Evolutionary conservation across 495 filamentous ascomycete species (phyloP).

Genomic region (Annulohypoxylon maeteangense): DNA sequence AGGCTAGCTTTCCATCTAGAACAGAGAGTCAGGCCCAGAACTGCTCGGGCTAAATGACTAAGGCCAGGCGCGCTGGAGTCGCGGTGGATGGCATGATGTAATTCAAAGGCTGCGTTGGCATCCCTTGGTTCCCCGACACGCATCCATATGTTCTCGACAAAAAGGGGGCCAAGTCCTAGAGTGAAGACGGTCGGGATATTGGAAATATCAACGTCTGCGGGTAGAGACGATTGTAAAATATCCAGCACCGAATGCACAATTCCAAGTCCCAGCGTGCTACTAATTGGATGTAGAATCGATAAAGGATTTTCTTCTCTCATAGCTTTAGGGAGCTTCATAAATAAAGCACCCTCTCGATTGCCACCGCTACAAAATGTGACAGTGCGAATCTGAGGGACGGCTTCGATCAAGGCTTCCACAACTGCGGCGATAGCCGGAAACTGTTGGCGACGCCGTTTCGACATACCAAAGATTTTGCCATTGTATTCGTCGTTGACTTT

Average conservation of each 20-base stretch:
- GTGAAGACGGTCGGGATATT: constrained; percentile 56
- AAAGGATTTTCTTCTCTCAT: constrained; percentile 74
- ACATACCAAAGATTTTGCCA: constrained; percentile 80
- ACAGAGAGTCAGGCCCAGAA: constrained; percentile 78
- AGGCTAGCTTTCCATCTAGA: constrained; percentile 80
- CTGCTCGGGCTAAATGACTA: constrained; percentile 73
- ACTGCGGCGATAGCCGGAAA: constrained; percentile 86
- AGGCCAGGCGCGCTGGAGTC: constrained; percentile 76
- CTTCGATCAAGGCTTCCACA: constrained; percentile 73
- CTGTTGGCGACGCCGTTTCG: constrained; percentile 80
- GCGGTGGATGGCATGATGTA: constrained; percentile 78
- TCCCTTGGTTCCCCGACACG: constrained; percentile 55
- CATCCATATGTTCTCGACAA: constrained; percentile 59
- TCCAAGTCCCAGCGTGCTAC: constrained; percentile 48
- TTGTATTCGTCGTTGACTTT: constrained; percentile 63
- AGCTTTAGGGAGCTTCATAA: constrained; percentile 67
- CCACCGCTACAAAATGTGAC: constrained; percentile 87
- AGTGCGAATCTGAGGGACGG: constrained; percentile 74
- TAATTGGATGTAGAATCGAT: constrained; percentile 58
- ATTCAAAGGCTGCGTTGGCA: constrained; percentile 71
- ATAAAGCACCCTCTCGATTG: constrained; percentile 84
- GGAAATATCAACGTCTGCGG: constrained; percentile 63
- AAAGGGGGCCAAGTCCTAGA: constrained; percentile 53
- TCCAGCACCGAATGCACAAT: constrained; percentile 60
- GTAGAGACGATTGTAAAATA: constrained; percentile 64